Conservation (phyloP, 306 rosid genomes). For the Cucurbita moschata region DNA sequence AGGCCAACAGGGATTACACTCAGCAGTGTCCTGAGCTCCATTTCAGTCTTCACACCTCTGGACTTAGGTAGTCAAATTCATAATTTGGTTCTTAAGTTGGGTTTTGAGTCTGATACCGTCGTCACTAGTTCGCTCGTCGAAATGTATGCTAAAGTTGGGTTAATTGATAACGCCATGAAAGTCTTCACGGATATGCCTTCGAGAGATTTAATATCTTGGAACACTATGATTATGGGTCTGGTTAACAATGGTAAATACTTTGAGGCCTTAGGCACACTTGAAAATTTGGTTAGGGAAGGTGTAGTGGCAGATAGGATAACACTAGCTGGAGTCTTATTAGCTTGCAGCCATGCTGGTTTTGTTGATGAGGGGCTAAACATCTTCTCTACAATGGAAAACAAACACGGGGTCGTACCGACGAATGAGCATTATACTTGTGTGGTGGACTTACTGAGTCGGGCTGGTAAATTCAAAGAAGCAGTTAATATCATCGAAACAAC, state of each 20-base stretch:
- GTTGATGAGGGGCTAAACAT: constrained; percentile 48
- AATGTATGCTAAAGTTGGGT: constrained; percentile 60
- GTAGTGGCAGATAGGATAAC: constrained; percentile 45
- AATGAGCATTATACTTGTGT: constrained; percentile 41
- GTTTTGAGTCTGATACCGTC: constrained; percentile 49
- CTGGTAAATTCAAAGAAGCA: constrained; percentile 56
- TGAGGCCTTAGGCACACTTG: constrained; percentile 28
- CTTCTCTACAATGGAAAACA: constrained; percentile 42
- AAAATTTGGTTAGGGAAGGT: constrained; percentile 27
- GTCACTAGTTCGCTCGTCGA: constrained; percentile 57
- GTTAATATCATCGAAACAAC: constrained; percentile 30
- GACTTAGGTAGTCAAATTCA: constrained; percentile 56
- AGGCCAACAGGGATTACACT: constrained; percentile 57
- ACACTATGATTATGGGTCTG: constrained; percentile 59
- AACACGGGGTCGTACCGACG: constrained; percentile 41
- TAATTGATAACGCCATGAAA: constrained; percentile 32
- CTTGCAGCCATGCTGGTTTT: constrained; percentile 55
- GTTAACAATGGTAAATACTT: constrained; percentile 35
- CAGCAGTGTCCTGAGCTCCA: constrained; percentile 50
- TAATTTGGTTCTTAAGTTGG: constrained; percentile 47
- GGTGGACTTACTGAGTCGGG: constrained; percentile 51
- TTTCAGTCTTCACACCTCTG: constrained; percentile 31
- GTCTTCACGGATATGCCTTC: constrained; percentile 29
- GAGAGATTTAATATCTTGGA: constrained; percentile 71
- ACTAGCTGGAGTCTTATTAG: constrained; percentile 43